Percentiles rank a stretch among this genome's conserved stretches.
Evolutionary conservation across 176 grass and related monocot species (phyloP).

Genomic region (Oryza punctata): DNA sequence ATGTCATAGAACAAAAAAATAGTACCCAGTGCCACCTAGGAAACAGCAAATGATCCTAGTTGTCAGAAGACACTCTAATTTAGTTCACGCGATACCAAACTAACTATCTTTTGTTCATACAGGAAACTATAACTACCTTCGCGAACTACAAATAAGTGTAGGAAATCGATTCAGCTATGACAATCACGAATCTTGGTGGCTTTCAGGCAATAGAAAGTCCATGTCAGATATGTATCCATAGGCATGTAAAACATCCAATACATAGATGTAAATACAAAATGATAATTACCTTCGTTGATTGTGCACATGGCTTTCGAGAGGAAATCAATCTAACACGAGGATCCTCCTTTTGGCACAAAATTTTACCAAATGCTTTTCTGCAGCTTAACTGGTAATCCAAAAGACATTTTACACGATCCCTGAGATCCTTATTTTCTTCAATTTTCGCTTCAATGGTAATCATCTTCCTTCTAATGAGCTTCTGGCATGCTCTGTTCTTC

Average conservation of each 20-base stretch:
- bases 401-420: slow-evolving; percentile 80
- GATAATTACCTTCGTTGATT: slow-evolving; percentile 48
- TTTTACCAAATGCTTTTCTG: slow-evolving; percentile 54
- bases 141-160: not conserved
- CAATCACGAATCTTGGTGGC: not conserved
- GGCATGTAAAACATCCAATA: not conserved
- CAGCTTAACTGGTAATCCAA: slow-evolving; percentile 81
- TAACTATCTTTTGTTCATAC: not conserved
- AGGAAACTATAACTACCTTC: not conserved
- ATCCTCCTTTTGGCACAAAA: slow-evolving; percentile 64
- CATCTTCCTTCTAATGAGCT: slow-evolving; percentile 90
- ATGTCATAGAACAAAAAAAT: not conserved
- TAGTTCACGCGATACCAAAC: not conserved
- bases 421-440: slow-evolving; percentile 87
- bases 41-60: slow-evolving; percentile 6
- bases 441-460: slow-evolving; percentile 80
- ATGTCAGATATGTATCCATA: not conserved
- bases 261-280: not conserved
- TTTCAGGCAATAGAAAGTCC: not conserved
- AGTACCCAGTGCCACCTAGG: not conserved
- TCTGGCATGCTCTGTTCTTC: slow-evolving; percentile 89
- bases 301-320: slow-evolving; percentile 28
- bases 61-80: not conserved
- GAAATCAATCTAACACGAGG: slow-evolving; percentile 81
- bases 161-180: not conserved